Conservation (phyloP, 495 filamentous ascomycete species). For the Schizothecium vesticola region DNA sequence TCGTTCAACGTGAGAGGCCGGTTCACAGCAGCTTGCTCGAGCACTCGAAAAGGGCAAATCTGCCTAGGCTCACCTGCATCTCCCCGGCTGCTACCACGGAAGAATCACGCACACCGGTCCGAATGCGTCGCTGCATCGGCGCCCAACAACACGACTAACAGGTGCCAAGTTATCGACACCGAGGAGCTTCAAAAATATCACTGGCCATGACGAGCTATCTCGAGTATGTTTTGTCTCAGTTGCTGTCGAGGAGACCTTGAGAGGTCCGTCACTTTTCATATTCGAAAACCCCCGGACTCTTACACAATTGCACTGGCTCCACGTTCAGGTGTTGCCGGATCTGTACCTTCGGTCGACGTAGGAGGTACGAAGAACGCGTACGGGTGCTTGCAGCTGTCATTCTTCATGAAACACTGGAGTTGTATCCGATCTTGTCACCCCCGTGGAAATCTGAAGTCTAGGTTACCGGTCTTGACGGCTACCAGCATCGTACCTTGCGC, state of each 20-base stretch:
- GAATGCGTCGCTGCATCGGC: conserved; percentile 4
- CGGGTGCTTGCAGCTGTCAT: conserved; percentile 2
- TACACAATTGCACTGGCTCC: background rate
- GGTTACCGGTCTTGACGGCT: background rate
- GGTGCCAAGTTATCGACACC: background rate
- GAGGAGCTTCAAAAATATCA: background rate
- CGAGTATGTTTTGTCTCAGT: background rate
- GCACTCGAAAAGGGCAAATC: background rate
- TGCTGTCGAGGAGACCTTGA: background rate
- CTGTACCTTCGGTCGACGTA: background rate
- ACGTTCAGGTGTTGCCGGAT: background rate
- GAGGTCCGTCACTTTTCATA: background rate
- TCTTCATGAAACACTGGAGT: background rate
- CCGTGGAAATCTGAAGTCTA: background rate
- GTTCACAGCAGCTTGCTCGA: background rate
- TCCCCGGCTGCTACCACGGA: background rate
- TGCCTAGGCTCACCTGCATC: background rate
- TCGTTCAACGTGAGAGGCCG: background rate
- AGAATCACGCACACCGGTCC: background rate
- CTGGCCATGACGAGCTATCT: background rate
- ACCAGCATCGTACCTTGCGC: background rate
- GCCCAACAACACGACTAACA: conserved; percentile 3
- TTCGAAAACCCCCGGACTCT: background rate
- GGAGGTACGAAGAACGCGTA: background rate
- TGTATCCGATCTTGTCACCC: background rate